Base-by-base conservation (phyloP, 495 filamentous ascomycete genomes). In the Aspergillus ellipticus region DNA sequence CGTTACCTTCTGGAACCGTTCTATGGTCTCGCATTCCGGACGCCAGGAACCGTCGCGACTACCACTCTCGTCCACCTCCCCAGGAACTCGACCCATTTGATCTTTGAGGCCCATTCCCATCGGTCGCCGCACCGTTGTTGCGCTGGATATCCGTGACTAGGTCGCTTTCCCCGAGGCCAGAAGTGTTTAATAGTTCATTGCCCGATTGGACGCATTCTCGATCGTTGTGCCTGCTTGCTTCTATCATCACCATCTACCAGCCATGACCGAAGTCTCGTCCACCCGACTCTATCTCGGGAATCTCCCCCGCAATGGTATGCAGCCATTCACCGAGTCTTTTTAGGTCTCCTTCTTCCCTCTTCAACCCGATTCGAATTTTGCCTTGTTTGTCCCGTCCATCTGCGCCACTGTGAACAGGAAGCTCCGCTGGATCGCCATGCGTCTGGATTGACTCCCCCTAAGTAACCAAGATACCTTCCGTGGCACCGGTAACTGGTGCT, bases 221-320 rank as follows among this genome's bases (percentile, higher is more conserved):
- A 45, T 42, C 33, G 42, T 16, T 48, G 16, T 33, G 53, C 51
- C 42, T 49, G 29, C 42, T 43, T 55, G 49, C 31, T 42, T 17
- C 50, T 58, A 49, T 48, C 24, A 33, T 53, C 53, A 15, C 26
- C 51, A 53, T 41, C 10, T 56, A 22, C 28, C 63, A 64, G 57
- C 66, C 67, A 79, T 79, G 76, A 77, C 71, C 60, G 76, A 95
- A 75, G 93, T 96, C 48, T 96, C 90, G 51, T 85, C 87, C 50
- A 97, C 94, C 65, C 83, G 94, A 76, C 88, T 97, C 49, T 97
- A 97, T 81, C 81, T 97, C 72, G 94, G 94, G 69, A 97, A 97
- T 74, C 86, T 98, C 69, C 94, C 95, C 68, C 91, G 92, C 74
- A 89, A 88, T 74, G 94, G 93, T 97, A 86, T 79, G 92, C 76